Conservation (phyloP, 2,329 filamentous ascomycete genomes). For the Penicillium frequentans region DNA sequence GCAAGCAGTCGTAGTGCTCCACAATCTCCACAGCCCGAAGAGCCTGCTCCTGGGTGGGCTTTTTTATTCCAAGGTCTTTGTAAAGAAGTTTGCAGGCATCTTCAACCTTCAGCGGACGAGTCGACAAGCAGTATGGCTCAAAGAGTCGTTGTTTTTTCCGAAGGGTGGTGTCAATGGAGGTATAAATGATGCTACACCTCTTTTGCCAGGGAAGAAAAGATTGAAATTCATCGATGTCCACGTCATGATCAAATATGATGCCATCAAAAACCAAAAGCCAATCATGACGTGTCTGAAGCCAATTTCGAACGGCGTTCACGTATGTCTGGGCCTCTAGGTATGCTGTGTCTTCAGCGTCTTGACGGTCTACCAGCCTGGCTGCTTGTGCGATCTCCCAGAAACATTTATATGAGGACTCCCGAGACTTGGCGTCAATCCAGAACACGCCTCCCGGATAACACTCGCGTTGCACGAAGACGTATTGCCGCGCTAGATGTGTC, state of each 20-base stretch:
- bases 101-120: slow-evolving; percentile 55
- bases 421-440: slow-evolving; percentile 66
- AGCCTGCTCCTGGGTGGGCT: slow-evolving; percentile 56
- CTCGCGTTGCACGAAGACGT: slow-evolving; percentile 60
- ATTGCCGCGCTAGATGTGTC: slow-evolving; percentile 67
- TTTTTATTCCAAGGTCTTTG: slow-evolving; percentile 60
- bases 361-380: slow-evolving; percentile 50
- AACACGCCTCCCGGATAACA: slow-evolving; percentile 67
- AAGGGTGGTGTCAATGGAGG: slow-evolving; percentile 62
- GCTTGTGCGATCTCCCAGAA: slow-evolving; percentile 67
- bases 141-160: slow-evolving; percentile 58
- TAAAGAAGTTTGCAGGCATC: slow-evolving; percentile 64
- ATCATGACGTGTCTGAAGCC: slow-evolving; percentile 61
- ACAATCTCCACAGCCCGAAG: slow-evolving; percentile 63
- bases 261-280: slow-evolving; percentile 71
- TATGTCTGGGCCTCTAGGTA: slow-evolving; percentile 49
- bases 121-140: slow-evolving; percentile 59
- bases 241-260: slow-evolving; percentile 60
- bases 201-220: slow-evolving; percentile 65
- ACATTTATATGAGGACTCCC: slow-evolving; percentile 59
- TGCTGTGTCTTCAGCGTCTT: slow-evolving; percentile 37
- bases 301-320: slow-evolving; percentile 59
- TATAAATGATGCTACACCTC: slow-evolving; percentile 67
- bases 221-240: slow-evolving; percentile 51
- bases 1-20: slow-evolving; percentile 62